Percentiles rank a stretch among this genome's conserved stretches.
These are phyloP conservation scores for Cladophialophora bantiana DNA, from an alignment of 2,329 filamentous ascomycete genomes.

Conservation along the genomic window DNA sequence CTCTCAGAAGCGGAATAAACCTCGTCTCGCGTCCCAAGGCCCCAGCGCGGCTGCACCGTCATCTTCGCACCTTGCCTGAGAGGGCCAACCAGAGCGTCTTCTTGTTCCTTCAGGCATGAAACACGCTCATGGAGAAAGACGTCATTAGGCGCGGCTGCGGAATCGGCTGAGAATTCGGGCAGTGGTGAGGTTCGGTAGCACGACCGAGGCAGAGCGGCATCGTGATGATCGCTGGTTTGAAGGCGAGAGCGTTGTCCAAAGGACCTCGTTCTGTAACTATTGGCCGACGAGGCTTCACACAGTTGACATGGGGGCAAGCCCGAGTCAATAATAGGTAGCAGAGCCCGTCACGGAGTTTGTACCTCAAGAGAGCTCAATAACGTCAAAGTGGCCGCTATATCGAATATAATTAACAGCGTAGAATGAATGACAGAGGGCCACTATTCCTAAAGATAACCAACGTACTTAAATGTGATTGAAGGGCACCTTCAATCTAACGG, in stretches of 20 bases:
- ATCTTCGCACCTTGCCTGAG: not conserved
- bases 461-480: too few relatives aligned
- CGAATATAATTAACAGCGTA: too few relatives aligned
- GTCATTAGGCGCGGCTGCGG: not conserved
- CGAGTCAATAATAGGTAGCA: too few relatives aligned
- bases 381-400: too few relatives aligned
- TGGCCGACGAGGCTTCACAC: not conserved
- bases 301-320: too few relatives aligned
- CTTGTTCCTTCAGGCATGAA: not conserved
- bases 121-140: not conserved
- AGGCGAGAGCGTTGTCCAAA: not conserved
- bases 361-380: too few relatives aligned
- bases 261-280: not conserved
- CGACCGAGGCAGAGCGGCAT: not conserved
- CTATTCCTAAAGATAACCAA: too few relatives aligned
- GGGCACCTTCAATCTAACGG: too few relatives aligned
- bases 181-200: not conserved
- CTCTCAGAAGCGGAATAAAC: not conserved
- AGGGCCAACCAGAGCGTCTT: not conserved
- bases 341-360: too few relatives aligned
- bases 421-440: too few relatives aligned
- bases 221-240: not conserved
- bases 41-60: not conserved
- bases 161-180: not conserved
- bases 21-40: not conserved